Evolutionary conservation across 441 rosid species (phyloP), one percentile per base, ranked within the genome.

Genomic region (Geranium incanum): DNA sequence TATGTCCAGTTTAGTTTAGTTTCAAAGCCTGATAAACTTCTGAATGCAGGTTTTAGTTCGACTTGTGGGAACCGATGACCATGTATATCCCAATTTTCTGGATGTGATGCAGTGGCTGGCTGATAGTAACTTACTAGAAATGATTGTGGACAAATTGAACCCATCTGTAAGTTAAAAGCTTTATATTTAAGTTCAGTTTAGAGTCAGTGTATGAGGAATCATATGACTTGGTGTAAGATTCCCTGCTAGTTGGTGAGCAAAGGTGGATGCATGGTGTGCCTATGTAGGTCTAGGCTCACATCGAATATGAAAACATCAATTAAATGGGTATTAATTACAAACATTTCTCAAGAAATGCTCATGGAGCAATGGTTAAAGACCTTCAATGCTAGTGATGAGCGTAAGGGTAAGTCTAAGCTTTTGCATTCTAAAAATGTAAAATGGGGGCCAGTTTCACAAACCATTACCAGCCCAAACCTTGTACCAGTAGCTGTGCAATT

Each of bases 71-170:
- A 97, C 96, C 13, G 99, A 95, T 73, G 96, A 92, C 78, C 91
- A 92, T 68, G 87, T 91, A 9, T 95, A 91, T 87, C 97, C 98
- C 67, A 93, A 92, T 81, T 88, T 88, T 80, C 74, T 84, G 81
- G 98, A 93, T 78, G 97, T 95, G 85, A 92, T 95, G 96, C 97
- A 87, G 76, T 91, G 95, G 92, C 76, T 95, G 82, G 96, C 97
- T 76, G 97, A 91, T 67, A 87, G 96, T 81, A 81, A 86, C 84
- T 81, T 89, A 78, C 87, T 95, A 23, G 97, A 95, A 81, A 92
- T 95, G 98, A 88, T 95, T 21, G 93, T 91, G 70, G 95, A 95
- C 78, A 91, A 95, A 81, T 81, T 95, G 84, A 87, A 72, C 75
- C 91, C 93, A 78, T 83, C 87, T 62, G 99, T 95, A 81, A 86